These are phyloP conservation scores for Penicillium sp. DNA, from an alignment of 2,329 filamentous ascomycete species.

Conservation along the genomic window DNA sequence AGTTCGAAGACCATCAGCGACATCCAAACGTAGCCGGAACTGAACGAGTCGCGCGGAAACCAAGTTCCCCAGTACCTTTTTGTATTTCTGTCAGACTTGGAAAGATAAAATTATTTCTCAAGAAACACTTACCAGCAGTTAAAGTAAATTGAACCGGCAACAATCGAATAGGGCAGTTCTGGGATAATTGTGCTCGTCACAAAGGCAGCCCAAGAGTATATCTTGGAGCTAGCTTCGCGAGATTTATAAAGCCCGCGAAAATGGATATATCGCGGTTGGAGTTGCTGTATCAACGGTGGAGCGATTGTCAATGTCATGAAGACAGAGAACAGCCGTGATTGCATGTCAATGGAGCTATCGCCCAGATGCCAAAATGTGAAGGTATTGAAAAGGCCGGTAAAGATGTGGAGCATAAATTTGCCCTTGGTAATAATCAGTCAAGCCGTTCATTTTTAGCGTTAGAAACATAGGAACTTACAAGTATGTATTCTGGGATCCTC, in stretches of 20 bases:
- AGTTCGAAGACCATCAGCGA: slow-evolving; percentile 65
- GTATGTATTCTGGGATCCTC: slow-evolving; percentile 61
- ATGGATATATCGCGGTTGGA: slow-evolving; percentile 69
- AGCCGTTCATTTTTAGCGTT: background rate
- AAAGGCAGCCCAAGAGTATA: slow-evolving; percentile 74
- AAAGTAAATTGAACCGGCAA: slow-evolving; percentile 65
- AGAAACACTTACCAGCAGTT: slow-evolving; percentile 55
- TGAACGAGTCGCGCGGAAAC: slow-evolving; percentile 57
- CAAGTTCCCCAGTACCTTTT: slow-evolving; percentile 53
- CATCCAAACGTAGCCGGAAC: slow-evolving; percentile 61
- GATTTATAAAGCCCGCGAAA: slow-evolving; percentile 66
- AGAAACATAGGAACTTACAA: slow-evolving; percentile 25
- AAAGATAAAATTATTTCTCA: background rate
- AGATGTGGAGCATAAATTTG: slow-evolving; percentile 61
- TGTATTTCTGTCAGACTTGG: background rate
- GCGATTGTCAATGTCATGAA: slow-evolving; percentile 76
- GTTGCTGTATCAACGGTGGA: slow-evolving; percentile 71
- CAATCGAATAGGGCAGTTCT: slow-evolving; percentile 67
- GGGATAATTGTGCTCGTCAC: slow-evolving; percentile 63
- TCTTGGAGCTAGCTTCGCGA: slow-evolving; percentile 73
- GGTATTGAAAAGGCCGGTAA: slow-evolving; percentile 65
- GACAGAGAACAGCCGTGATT: slow-evolving; percentile 69
- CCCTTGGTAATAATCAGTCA: slow-evolving; percentile 39
- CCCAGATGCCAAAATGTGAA: slow-evolving; percentile 68
- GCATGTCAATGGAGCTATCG: slow-evolving; percentile 60